A percentile compares a stretch with the other conserved stretches of the same genome.
Conservation (phyloP, 257 asterid genomes). For the Petunia secreta region DNA sequence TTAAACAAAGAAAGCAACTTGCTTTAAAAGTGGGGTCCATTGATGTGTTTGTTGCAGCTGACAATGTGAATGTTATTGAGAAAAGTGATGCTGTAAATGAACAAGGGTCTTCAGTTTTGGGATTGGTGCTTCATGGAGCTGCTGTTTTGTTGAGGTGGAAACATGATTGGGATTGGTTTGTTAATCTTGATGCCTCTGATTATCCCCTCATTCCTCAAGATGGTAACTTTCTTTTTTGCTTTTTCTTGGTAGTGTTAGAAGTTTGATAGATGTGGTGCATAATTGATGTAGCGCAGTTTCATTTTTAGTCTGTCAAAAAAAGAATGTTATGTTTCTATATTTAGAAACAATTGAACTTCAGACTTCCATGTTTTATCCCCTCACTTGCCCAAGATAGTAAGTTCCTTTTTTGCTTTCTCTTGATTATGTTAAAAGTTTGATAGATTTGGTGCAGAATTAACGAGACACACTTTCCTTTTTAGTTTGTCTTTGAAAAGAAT, state of each 20-base stretch:
- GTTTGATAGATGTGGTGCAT: too few species aligned
- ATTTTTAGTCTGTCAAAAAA: too few species aligned
- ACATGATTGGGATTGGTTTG: conserved; percentile 50
- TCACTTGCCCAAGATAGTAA: conserved; percentile 47
- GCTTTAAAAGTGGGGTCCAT: conserved; percentile 42
- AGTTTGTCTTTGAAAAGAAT: too few species aligned
- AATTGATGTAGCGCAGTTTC: too few species aligned
- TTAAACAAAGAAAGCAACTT: conserved; percentile 33
- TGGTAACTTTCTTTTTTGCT: conserved; percentile 26
- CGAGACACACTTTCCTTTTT: too few species aligned
- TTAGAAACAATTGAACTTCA: too few species aligned
- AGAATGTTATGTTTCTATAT: too few species aligned
- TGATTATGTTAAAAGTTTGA: not conserved
- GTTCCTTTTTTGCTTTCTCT: not conserved
- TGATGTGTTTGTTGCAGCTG: conserved; percentile 38
- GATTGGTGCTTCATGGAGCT: conserved; percentile 45
- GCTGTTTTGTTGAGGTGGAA: conserved; percentile 47
- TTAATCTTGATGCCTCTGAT: conserved; percentile 49
- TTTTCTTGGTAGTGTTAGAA: not conserved
- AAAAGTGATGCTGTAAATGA: conserved; percentile 38
- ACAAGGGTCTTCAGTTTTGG: conserved; percentile 44
- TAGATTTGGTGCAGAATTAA: not conserved
- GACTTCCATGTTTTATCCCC: conserved; percentile 32
- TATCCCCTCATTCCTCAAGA: conserved; percentile 51
- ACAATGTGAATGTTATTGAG: conserved; percentile 42